A percentile compares a stretch with the other conserved stretches of the same genome.
Evolutionary conservation across 495 filamentous ascomycete genomes (phyloP).

Genomic region (Penicillium ucsense): DNA sequence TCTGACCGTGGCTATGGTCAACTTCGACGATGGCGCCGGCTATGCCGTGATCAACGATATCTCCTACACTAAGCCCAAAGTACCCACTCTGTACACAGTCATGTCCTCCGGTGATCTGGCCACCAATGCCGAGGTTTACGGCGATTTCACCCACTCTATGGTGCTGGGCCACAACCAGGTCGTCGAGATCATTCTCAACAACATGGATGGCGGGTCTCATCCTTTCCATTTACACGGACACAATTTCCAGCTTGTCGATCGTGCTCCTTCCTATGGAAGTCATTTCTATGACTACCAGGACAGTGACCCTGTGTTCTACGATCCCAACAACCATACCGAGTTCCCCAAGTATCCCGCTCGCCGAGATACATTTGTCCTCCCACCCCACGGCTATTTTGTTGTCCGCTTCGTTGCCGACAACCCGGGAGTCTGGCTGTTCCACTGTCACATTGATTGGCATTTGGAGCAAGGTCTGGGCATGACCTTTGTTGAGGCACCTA

Average conservation of each 20-base stretch:
- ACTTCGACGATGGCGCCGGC: constrained; percentile 20
- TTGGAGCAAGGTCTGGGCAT: constrained; percentile 33
- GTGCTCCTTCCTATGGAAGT: constrained; percentile 31
- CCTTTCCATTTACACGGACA: constrained; percentile 89
- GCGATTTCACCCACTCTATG: constrained; percentile 58
- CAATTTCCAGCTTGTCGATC: constrained; percentile 62
- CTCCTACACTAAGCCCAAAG: constrained; percentile 62
- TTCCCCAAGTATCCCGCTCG: constrained; percentile 39
- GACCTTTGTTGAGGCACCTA: constrained; percentile 47
- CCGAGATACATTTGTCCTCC: constrained; percentile 47
- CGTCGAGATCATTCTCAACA: constrained; percentile 76
- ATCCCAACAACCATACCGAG: constrained; percentile 25
- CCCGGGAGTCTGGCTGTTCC: constrained; percentile 49
- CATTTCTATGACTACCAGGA: constrained; percentile 28
- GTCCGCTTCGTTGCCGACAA: constrained; percentile 61
- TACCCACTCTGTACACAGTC: constrained; percentile 71
- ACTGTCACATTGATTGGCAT: constrained; percentile 67
- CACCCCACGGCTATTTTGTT: constrained; percentile 49
- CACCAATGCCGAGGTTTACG: constrained; percentile 60
- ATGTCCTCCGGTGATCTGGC: constrained; percentile 53
- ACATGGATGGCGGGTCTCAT: constrained; percentile 61
- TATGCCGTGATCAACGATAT: constrained; percentile 75
- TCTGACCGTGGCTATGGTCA: constrained; percentile 40
- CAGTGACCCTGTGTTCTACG: constrained; percentile 29
- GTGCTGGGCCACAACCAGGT: constrained; percentile 58